These are phyloP conservation scores for Bisporella sp. DNA, from an alignment of 2,329 filamentous ascomycete genomes.

Conservation along the genomic window DNA sequence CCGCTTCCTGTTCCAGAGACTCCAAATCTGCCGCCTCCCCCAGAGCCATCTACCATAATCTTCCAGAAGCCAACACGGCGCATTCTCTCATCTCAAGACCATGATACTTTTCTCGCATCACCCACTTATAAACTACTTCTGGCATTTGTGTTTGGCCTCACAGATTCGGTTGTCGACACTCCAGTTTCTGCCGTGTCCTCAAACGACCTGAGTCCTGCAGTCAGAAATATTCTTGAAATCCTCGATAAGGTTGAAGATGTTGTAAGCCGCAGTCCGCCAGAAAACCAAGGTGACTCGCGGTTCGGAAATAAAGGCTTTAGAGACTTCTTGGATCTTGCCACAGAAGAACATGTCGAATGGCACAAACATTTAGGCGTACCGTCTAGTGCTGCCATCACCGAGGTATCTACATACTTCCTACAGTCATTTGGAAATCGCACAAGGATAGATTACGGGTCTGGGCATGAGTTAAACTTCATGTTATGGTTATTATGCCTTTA, in stretches of 20 bases:
- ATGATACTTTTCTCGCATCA: conserved; percentile 73
- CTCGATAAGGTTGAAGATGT: conserved; percentile 63
- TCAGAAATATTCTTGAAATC: conserved; percentile 60
- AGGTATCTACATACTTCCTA: conserved; percentile 72
- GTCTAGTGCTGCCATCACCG: conserved; percentile 49
- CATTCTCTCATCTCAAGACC: conserved; percentile 76
- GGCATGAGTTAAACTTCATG: conserved; percentile 94
- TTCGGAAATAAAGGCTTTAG: conserved; percentile 95
- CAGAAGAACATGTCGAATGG: conserved; percentile 49
- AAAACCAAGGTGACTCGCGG: conserved; percentile 80
- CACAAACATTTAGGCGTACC: conserved; percentile 51
- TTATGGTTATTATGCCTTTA: conserved; percentile 95
- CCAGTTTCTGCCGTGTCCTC: conserved; percentile 57
- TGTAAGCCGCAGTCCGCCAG: conserved; percentile 64
- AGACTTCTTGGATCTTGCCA: conserved; percentile 65
- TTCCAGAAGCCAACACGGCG: conserved; percentile 67
- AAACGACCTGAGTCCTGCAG: conserved; percentile 47
- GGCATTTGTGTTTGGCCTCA: conserved; percentile 79
- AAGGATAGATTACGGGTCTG: conserved; percentile 93
- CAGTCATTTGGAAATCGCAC: conserved; percentile 80
- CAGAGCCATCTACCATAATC: conserved; percentile 49
- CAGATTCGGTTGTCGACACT: conserved; percentile 69
- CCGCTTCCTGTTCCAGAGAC: conserved; percentile 65
- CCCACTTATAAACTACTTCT: conserved; percentile 68
- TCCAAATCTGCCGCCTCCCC: conserved; percentile 63